Conservation (phyloP, 345 rosid species). For the Populus nigra region DNA sequence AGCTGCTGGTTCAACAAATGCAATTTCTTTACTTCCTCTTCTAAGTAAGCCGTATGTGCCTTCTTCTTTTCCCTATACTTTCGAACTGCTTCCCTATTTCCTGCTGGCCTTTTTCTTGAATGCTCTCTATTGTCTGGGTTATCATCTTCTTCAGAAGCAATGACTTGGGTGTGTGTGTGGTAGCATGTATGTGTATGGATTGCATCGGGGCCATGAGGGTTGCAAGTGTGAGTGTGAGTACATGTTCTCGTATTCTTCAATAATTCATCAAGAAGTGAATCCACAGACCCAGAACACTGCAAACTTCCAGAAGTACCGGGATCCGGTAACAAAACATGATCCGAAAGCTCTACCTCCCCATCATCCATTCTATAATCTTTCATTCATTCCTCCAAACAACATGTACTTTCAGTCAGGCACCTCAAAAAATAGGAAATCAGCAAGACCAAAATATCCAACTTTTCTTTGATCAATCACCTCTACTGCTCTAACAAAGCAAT, state of each 20-base stretch:
- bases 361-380: slow-evolving; percentile 32
- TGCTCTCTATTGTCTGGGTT: slow-evolving; percentile 23
- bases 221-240: slow-evolving; percentile 76
- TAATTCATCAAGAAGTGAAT: slow-evolving; percentile 38
- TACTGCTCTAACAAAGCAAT: neutral
- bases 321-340: slow-evolving; percentile 22
- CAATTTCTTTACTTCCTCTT: slow-evolving; percentile 68
- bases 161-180: slow-evolving; percentile 60
- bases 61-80: slow-evolving; percentile 83
- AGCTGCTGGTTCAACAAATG: slow-evolving; percentile 45
- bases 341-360: slow-evolving; percentile 46
- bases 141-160: slow-evolving; percentile 45
- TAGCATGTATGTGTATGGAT: slow-evolving; percentile 66
- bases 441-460: slow-evolving; percentile 4
- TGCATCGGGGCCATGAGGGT: slow-evolving; percentile 62
- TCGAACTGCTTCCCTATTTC: slow-evolving; percentile 74
- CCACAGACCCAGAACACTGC: slow-evolving; percentile 26
- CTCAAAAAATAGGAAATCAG: slow-evolving; percentile 11
- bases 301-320: slow-evolving; percentile 28
- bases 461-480: slow-evolving; percentile 2
- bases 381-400: slow-evolving; percentile 11
- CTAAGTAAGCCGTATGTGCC: slow-evolving; percentile 64
- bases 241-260: slow-evolving; percentile 47
- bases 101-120: slow-evolving; percentile 42
- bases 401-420: slow-evolving; percentile 1